Percentiles rank a stretch among this genome's conserved stretches.
These are phyloP conservation scores for Phytophthora sojae DNA, from an alignment of 352 stramenopile genomes.

Conservation along the genomic window DNA sequence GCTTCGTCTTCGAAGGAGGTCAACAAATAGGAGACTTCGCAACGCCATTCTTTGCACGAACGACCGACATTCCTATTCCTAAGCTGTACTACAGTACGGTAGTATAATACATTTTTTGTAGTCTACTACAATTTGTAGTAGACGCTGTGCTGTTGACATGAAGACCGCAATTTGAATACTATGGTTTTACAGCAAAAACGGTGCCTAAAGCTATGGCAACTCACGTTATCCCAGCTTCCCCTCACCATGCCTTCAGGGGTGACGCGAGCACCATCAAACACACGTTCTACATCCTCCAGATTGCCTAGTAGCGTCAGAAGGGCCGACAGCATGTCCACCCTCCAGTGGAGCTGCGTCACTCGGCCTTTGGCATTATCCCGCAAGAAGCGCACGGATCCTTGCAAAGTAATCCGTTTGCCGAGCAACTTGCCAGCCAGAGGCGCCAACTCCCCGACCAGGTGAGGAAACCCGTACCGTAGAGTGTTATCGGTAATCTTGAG, in stretches of 20 bases:
- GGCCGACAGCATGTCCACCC: neutral
- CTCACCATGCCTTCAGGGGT: neutral
- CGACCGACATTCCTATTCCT: too few relatives aligned
- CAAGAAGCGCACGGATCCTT: constrained; percentile 1
- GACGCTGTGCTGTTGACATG: too few relatives aligned
- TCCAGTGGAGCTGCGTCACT: constrained; percentile 1
- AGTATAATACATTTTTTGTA: too few relatives aligned
- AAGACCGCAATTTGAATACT: too few relatives aligned
- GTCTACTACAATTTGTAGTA: too few relatives aligned
- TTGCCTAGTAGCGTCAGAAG: constrained; percentile 3
- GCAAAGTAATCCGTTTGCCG: constrained; percentile 1
- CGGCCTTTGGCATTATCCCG: neutral
- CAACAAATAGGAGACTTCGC: too few relatives aligned
- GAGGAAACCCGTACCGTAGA: constrained; percentile 7
- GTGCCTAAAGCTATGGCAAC: too few relatives aligned
- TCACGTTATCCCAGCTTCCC: too few relatives aligned
- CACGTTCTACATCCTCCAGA: constrained; percentile 5
- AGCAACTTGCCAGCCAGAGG: constrained; percentile 2
- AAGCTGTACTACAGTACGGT: too few relatives aligned
- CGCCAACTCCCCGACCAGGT: constrained; percentile 2
- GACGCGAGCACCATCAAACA: constrained; percentile 4
- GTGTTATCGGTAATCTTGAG: constrained; percentile 5
- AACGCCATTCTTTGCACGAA: too few relatives aligned
- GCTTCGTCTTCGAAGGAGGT: neutral
- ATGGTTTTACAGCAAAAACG: too few relatives aligned